Base-by-base conservation (phyloP, 1,284 basidiomycete species). In the Leucoagaricus sp. region DNA sequence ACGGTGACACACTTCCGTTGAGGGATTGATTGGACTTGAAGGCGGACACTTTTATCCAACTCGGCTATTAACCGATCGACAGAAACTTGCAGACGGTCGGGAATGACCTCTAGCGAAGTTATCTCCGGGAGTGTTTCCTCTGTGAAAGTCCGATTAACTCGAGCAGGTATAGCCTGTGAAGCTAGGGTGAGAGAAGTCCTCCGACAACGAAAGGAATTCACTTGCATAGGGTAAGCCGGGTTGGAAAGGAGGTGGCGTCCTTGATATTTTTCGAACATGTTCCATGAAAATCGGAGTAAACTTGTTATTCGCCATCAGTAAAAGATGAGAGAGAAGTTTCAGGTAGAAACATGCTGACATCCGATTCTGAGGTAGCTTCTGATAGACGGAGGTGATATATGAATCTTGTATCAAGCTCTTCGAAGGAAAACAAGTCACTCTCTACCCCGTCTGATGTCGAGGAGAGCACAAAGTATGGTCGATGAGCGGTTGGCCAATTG, bases 341-440 rank as follows among this genome's bases (percentile, higher is more conserved):
- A n/a, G n/a, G n/a, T n/a, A n/a, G 33, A 40, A 40, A 49, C 15
- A 26, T 28, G 48, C 63, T 31, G 28, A 65, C 64, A 25, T 60
- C 36, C 8, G 12, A 29, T 23, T 28, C n/a, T n/a, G 21, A 19
- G 51, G 33, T 50, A 29, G 56, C 47, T 40, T 46, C 41, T 33
- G 49, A 38, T 13, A 61, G 31, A 54, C 61, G 78, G 15, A 91
- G 61, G 48, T 71, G 75, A 66, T 81, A 86, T 23, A 93, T 75
- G 33, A 71, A 68, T 3, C 80, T 73, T 9, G 90, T 90, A 6
- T 79, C 69, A 17, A 94, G 62, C 62, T 93, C 91, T 60, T 85
- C 80, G 31, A 89, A 80, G 0, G 74, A 62, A 36, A 57, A 51
- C 58, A 79, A 80, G 10, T 64, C 64, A 17, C 71, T 57, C 59